Evolutionary conservation across 2,329 filamentous ascomycete species (phyloP).

Genomic region (Epichloe glyceriae): DNA sequence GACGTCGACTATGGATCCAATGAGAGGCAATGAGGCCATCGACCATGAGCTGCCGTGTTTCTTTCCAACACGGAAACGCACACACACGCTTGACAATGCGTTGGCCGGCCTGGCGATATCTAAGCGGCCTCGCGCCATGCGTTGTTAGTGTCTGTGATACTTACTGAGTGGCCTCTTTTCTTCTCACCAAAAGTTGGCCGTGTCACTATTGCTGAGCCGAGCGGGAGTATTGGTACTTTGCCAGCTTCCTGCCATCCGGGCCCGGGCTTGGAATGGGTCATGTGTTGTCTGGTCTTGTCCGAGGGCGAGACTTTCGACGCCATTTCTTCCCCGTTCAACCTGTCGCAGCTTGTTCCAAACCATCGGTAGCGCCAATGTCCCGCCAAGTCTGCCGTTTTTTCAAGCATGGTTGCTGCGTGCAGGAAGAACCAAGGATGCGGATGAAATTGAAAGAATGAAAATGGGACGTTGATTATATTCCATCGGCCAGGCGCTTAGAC

Average conservation of each 20-base stretch:
- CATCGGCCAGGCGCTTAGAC: slow-evolving; percentile 14
- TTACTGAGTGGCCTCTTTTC: neutral
- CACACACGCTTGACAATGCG: neutral
- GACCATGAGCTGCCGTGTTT: neutral
- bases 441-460: neutral
- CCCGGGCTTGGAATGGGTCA: neutral
- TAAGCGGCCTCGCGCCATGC: neutral
- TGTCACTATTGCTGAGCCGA: neutral
- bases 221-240: neutral
- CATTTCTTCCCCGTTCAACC: neutral
- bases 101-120: neutral
- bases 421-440: neutral
- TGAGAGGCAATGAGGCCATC: neutral
- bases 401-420: neutral
- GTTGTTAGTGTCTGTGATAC: neutral
- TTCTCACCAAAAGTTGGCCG: neutral
- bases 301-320: neutral
- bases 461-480: neutral
- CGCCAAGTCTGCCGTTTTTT: neutral
- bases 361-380: neutral
- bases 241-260: neutral
- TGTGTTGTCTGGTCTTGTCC: neutral
- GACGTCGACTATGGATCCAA: neutral
- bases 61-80: neutral
- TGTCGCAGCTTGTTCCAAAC: neutral